Base-by-base conservation (phyloP, 140 eudicot genomes). In the Stevia rebaudiana region DNA sequence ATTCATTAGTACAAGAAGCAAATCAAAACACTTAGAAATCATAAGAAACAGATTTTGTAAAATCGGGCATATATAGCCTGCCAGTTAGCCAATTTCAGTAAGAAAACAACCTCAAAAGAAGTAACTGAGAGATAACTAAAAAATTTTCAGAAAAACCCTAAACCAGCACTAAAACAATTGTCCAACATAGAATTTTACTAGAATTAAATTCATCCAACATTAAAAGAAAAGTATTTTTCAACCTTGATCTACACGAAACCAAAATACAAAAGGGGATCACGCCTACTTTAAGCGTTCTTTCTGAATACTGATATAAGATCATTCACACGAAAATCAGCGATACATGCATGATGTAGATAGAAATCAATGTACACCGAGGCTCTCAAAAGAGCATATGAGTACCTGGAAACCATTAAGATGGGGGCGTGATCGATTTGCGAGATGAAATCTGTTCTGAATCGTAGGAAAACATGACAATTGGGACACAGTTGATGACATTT, bases 401-500 rank as follows among this genome's bases (percentile, higher is more conserved):
- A 85, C 95, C 95, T 86, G 75, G n/a, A 67, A 63, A 63, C 68
- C 79, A 63, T 66, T 19, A 60, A 65, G 64, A 39, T 13, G 36
- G 10, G 76, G 74, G 63, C 17, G 22, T 19, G 83, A 80, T 74
- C 83, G 81, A 56, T 74, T 5, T 44, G 59, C 30, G 73, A 64
- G 72, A 57, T 65, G 84, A 36, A 66, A 54, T 25, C 73, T 71
- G 79, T 79, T 75, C 41, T 60, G 78, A 60, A 80, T 66, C 11
- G 80, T 56, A n/a, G 85, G 48, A 75, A 78, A 83, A 51, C 83
- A 86, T 44, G 87, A 74, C 11, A 83, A 55, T 71, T 80, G 95
- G 50, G 78, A 61, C 41, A 67, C 54, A 37, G 80, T 71, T 54
- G 82, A 47, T 77, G 95, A 67, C 87, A 86, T 86, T 49, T 31